A percentile compares a stretch with the other conserved stretches of the same genome.
phyloP scores from a whole-genome alignment of 306 rosid species.

The Lagenaria siceraria region DNA sequence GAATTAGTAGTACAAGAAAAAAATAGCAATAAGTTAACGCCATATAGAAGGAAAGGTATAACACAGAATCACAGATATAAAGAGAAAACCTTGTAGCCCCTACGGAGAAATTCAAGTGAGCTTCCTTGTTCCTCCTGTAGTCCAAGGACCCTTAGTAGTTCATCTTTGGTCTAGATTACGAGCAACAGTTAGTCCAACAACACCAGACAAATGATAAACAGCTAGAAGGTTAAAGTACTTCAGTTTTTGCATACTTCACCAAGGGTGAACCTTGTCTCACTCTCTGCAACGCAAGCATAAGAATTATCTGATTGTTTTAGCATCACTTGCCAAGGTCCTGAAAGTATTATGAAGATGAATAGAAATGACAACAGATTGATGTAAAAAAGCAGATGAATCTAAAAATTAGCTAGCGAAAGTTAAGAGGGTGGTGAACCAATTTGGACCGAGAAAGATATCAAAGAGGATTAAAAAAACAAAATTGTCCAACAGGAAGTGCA shows the following conservation, averaged over 20 bases:
- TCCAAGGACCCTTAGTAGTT: conserved; percentile 84
- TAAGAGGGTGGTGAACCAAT: background rate
- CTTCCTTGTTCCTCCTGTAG: conserved; percentile 89
- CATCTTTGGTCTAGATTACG: conserved; percentile 66
- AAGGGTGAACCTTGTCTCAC: conserved; percentile 75
- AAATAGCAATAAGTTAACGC: background rate
- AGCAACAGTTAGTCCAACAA: conserved; percentile 18
- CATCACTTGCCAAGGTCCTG: conserved; percentile 99
- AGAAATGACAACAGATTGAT: background rate
- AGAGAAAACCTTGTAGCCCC: conserved; percentile 78
- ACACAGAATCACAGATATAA: background rate
- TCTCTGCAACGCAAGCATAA: conserved; percentile 86
- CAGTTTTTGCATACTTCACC: conserved; percentile 51
- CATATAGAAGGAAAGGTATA: background rate
- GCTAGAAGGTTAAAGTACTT: conserved; percentile 9
- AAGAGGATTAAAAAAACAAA: background rate
- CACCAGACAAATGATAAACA: background rate
- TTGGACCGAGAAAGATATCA: background rate
- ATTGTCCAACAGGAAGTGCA: background rate
- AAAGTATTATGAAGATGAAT: conserved; percentile 12
- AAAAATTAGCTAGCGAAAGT: background rate
- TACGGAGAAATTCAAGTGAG: conserved; percentile 83
- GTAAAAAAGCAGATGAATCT: background rate
- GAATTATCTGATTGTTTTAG: conserved; percentile 93
- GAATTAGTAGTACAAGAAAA: background rate